Conservation (phyloP, 345 rosid genomes). For the Gossypioides kirkii region DNA sequence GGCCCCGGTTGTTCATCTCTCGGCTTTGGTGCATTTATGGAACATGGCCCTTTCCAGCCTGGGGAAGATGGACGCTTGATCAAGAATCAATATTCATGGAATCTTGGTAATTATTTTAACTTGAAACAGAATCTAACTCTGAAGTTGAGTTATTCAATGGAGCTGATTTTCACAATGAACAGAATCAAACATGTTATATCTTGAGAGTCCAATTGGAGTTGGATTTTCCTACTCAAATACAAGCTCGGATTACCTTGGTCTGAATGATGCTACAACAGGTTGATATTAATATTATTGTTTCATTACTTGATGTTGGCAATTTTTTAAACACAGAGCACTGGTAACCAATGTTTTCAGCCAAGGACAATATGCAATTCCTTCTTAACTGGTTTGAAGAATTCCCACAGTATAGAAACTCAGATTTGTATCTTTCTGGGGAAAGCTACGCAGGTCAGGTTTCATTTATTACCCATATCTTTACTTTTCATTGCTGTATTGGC, state of each 20-base stretch:
- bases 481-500: not conserved
- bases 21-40: conserved; percentile 8
- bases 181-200: conserved; percentile 5
- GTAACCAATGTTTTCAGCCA: not conserved
- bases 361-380: not conserved
- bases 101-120: conserved; percentile 1
- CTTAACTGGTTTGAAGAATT: conserved; percentile 6
- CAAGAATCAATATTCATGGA: conserved; percentile 10
- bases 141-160: not conserved
- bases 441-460: conserved; percentile 6
- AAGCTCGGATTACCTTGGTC: not conserved
- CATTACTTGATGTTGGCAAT: not conserved
- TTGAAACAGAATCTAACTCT: not conserved
- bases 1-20: conserved; percentile 12
- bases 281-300: not conserved
- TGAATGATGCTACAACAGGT: conserved; percentile 5
- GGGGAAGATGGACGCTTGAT: not conserved
- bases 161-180: not conserved
- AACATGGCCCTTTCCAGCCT: conserved; percentile 11
- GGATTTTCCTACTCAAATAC: conserved; percentile 10
- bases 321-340: not conserved
- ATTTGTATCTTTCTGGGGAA: conserved; percentile 11
- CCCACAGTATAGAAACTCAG: not conserved
- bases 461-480: not conserved
- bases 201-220: conserved; percentile 3